These are phyloP conservation scores for Cryptosporidium muris DNA, from an alignment of 169 alveolate genomes.

Conservation along the genomic window DNA sequence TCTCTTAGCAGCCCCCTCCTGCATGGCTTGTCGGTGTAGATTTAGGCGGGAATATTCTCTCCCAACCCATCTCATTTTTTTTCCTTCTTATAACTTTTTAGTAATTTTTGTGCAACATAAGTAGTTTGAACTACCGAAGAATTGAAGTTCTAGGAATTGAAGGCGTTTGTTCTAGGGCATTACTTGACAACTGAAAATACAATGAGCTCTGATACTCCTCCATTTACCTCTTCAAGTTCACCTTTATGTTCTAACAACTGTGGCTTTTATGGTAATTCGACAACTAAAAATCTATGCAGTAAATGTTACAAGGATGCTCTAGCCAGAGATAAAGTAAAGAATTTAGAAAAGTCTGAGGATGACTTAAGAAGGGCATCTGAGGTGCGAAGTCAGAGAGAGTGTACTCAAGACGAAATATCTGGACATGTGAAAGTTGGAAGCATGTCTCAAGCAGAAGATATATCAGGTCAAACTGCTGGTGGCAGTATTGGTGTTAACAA, in stretches of 20 bases:
- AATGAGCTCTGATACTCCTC: constrained; percentile 67
- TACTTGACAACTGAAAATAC: neutral
- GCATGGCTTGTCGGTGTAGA: constrained; percentile 73
- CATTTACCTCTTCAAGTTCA: constrained; percentile 62
- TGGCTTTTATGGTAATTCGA: constrained; percentile 91
- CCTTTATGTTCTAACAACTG: constrained; percentile 88
- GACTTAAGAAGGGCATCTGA: neutral
- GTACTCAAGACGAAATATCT: neutral
- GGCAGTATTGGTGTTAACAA: neutral
- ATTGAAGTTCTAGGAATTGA: too few species aligned
- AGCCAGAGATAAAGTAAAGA: constrained; percentile 23
- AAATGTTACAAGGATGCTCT: constrained; percentile 86
- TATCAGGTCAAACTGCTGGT: neutral
- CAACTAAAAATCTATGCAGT: constrained; percentile 88
- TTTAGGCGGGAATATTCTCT: constrained; percentile 73
- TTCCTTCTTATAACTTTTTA: neutral
- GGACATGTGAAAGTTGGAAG: neutral
- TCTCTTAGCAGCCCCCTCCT: constrained; percentile 55
- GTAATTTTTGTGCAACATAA: neutral
- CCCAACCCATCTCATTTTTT: constrained; percentile 1
- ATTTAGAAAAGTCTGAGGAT: neutral
- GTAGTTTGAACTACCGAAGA: too few species aligned
- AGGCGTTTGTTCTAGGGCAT: neutral
- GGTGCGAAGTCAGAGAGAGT: neutral
- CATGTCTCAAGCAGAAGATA: neutral